Conservation (phyloP, 768 basidiomycete species). For the Boletus subcaerulescens region DNA sequence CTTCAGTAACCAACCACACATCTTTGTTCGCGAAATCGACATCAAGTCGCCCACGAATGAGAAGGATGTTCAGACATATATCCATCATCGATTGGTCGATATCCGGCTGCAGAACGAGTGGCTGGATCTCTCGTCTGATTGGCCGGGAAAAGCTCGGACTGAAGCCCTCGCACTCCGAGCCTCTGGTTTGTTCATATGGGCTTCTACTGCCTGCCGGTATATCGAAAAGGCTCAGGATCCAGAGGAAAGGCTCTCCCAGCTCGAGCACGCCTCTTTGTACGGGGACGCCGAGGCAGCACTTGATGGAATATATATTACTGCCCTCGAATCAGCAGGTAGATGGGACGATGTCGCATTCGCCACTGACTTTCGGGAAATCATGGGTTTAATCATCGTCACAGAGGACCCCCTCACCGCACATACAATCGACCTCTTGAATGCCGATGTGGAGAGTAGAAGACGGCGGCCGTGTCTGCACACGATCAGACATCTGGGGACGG, state of each 20-base stretch:
- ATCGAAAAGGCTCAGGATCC: slow-evolving; percentile 31
- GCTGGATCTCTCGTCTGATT: slow-evolving; percentile 26
- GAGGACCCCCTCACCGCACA: slow-evolving; percentile 24
- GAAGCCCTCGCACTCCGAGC: slow-evolving; percentile 25
- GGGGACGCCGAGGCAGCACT: slow-evolving; percentile 27
- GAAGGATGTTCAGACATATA: slow-evolving; percentile 25
- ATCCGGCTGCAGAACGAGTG: slow-evolving; percentile 28
- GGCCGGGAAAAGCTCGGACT: slow-evolving; percentile 24
- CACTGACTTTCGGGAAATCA: slow-evolving; percentile 31
- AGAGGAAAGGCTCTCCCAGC: slow-evolving; percentile 27
- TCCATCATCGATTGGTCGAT: slow-evolving; percentile 24
- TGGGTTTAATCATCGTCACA: slow-evolving; percentile 31
- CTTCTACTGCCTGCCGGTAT: slow-evolving; percentile 32
- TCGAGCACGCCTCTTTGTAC: slow-evolving; percentile 19
- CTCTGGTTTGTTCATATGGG: slow-evolving; percentile 34
- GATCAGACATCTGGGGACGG: slow-evolving; percentile 23
- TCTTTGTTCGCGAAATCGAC: slow-evolving; percentile 23
- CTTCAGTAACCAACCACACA: slow-evolving; percentile 9
- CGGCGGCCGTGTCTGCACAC: slow-evolving; percentile 31
- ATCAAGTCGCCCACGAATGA: slow-evolving; percentile 25
- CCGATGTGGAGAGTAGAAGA: slow-evolving; percentile 5
- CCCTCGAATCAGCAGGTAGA: slow-evolving; percentile 29
- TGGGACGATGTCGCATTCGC: slow-evolving; percentile 31
- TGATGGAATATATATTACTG: slow-evolving; percentile 30
- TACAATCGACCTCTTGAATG: slow-evolving; percentile 29